A percentile compares a stretch with the other conserved stretches of the same genome.
Conservation (phyloP, 2,329 filamentous ascomycete species). For the Alternaria postmessia region DNA sequence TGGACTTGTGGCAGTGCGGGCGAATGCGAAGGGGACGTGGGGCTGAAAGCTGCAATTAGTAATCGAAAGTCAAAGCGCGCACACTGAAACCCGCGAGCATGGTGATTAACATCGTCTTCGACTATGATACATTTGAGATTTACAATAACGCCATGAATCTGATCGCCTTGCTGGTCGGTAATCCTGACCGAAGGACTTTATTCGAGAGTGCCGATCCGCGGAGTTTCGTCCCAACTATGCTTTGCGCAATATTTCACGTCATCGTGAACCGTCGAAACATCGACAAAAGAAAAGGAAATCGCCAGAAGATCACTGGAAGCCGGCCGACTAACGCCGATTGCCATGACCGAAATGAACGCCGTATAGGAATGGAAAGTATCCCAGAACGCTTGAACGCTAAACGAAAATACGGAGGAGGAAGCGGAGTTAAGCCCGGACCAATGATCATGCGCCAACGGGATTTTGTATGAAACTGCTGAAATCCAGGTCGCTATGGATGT, state of each 20-base stretch:
- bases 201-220: constrained; percentile 9
- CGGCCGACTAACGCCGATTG: constrained; percentile 24
- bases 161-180: neutral
- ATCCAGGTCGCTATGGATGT: constrained; percentile 44
- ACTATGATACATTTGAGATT: constrained; percentile 18
- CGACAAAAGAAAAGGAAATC: constrained; percentile 19
- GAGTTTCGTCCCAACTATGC: constrained; percentile 7
- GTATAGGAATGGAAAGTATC: constrained; percentile 26
- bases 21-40: neutral
- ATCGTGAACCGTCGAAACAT: constrained; percentile 33
- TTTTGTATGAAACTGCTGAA: constrained; percentile 50
- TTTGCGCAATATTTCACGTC: constrained; percentile 27
- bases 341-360: constrained; percentile 30
- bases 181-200: neutral
- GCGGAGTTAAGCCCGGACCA: constrained; percentile 24
- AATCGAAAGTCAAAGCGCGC: constrained; percentile 12
- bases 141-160: constrained; percentile 7
- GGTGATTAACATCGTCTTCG: constrained; percentile 1
- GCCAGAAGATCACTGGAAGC: constrained; percentile 13
- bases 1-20: constrained; percentile 5
- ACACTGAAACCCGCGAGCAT: neutral
- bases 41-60: constrained; percentile 10
- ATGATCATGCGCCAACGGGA: constrained; percentile 43
- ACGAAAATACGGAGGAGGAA: constrained; percentile 32
- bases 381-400: constrained; percentile 49